Conservation (phyloP, 768 basidiomycete species). For the Suillus americanus region DNA sequence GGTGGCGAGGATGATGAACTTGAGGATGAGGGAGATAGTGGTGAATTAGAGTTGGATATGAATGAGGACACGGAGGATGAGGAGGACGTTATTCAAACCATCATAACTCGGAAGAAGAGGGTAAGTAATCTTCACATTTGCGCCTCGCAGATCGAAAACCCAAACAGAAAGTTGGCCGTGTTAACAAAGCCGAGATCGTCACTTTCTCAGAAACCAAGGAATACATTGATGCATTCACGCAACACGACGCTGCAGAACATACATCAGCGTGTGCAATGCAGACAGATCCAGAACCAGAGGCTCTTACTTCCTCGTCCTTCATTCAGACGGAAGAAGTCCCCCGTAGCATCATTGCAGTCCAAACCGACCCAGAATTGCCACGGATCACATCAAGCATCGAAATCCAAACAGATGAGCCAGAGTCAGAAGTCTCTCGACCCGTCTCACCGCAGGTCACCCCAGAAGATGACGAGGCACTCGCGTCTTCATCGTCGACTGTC, state of each 20-base stretch:
- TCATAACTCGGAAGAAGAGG: constrained; percentile 82
- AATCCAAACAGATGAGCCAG: constrained; percentile 56
- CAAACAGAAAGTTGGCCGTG: constrained; percentile 65
- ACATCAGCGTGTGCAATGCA: constrained; percentile 48
- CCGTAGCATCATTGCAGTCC: constrained; percentile 28
- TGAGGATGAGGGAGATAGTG: constrained; percentile 35
- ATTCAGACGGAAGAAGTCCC: constrained; percentile 53
- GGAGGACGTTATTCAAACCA: constrained; percentile 77
- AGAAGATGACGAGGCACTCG: constrained; percentile 52
- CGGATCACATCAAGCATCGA: constrained; percentile 50
- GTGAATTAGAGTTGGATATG: constrained; percentile 38
- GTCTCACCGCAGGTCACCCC: constrained; percentile 38
- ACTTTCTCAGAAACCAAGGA: constrained; percentile 64
- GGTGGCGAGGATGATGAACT: constrained; percentile 42
- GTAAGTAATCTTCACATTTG: constrained; percentile 34
- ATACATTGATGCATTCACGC: constrained; percentile 72
- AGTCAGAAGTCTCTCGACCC: constrained; percentile 36
- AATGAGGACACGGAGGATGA: constrained; percentile 60
- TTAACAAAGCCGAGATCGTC: constrained; percentile 44
- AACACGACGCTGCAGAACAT: constrained; percentile 63
- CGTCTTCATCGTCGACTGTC: constrained; percentile 74
- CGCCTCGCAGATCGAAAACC: constrained; percentile 11
- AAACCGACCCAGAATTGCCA: constrained; percentile 40
- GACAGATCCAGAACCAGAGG: constrained; percentile 59
- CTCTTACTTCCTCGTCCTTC: constrained; percentile 45